phyloP scores from a whole-genome alignment of 441 rosid species.

The Geranium incanum region DNA sequence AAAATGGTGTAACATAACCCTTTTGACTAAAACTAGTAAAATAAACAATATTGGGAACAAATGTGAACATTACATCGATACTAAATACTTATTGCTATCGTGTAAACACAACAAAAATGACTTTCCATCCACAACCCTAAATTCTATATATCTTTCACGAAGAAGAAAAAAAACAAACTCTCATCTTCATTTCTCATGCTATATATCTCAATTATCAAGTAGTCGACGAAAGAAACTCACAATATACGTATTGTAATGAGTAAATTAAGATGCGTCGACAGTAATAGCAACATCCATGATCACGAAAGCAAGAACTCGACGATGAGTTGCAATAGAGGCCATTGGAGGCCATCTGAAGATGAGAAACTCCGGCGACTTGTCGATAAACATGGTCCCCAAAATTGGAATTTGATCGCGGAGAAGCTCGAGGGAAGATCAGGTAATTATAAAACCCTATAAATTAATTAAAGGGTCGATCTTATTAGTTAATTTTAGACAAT shows the following conservation, averaged over 20 bases:
- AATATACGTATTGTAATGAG: not conserved
- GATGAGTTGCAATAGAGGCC: constrained; percentile 65
- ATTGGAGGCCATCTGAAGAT: constrained; percentile 95
- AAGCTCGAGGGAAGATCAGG: constrained; percentile 91
- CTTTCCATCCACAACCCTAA: constrained; percentile 5
- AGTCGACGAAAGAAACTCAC: not conserved
- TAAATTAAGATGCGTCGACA: not conserved
- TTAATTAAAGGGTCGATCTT: too few species aligned
- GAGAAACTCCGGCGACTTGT: constrained; percentile 82
- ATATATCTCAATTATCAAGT: not conserved
- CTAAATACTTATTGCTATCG: not conserved
- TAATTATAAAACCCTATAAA: constrained; percentile 13
- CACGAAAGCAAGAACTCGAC: constrained; percentile 19
- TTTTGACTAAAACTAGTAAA: not conserved
- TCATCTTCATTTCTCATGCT: not conserved
- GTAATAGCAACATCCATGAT: not conserved
- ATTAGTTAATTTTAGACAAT: too few species aligned
- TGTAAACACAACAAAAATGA: constrained; percentile 1
- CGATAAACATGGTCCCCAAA: constrained; percentile 81
- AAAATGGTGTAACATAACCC: not conserved
- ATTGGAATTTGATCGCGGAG: constrained; percentile 93
- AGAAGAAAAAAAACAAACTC: not conserved
- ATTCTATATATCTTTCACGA: not conserved
- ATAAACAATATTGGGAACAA: not conserved
- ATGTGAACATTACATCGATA: not conserved